Evolutionary conservation across 2,329 filamentous ascomycete species (phyloP), one percentile per base, ranked within the genome.

Genomic region (Epichloe gansuensis): DNA sequence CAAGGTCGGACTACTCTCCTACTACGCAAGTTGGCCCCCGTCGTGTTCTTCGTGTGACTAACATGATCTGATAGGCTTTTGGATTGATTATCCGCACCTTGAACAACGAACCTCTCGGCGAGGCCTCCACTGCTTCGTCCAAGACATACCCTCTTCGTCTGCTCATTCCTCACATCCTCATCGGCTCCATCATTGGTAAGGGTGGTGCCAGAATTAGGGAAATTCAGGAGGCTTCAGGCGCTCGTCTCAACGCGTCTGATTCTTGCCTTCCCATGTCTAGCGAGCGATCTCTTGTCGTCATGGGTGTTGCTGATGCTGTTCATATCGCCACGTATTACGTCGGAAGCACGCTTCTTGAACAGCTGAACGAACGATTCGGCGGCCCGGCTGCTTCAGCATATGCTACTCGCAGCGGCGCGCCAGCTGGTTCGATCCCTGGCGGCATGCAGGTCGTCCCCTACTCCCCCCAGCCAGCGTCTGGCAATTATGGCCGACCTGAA

Each of bases 391-490:
- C 93, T 48, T 98, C 93, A n/a, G 91, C 93, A 34, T 98, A 98
- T 66, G 93, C 93, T 46, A 95, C 91, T 46, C 84, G 93, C 58
- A 95, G 89, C 64, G 93, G 93, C 56, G 90, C 88, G 48, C 90
- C 93, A 49, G 89, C 91, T 53, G 91, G 91, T 49, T 89, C 91
- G 36, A 89, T 97, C 15, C 93, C 93, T 23, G 93, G 93, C 54
- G 93, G 93, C 55, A 95, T 98, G 89, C 93, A 97, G 68, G 93
- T 98, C 48, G 89, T 97, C n/a, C 93, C 93, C 5, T 98, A 98
- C 67, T 87, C 89, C 53, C 93, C 93, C 48, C 90, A 96, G 68
- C 87, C 91, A 31, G 88, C 89, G 52, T 88, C 89, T 53, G 93
- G 93, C 59, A 90, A 91, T 67, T 97, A 90, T 66, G 90, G 90